Conservation (phyloP, 1,284 basidiomycete species). For the Cryptococcus amylolentus region DNA sequence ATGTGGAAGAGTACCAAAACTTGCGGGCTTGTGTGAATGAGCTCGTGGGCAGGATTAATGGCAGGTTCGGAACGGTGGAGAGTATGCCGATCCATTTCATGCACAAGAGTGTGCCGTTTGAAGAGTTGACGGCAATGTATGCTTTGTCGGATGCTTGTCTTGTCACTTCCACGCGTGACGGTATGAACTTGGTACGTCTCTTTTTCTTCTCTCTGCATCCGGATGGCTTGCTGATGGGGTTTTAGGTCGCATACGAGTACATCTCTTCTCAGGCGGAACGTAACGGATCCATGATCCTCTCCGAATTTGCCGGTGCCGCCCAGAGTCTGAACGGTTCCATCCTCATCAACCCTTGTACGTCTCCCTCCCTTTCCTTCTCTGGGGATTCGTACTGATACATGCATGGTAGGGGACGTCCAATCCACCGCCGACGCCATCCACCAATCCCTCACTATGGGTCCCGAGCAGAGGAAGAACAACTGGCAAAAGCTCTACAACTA, state of each 20-base stretch:
- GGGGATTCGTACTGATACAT: not conserved
- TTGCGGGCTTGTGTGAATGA: slow-evolving; percentile 94
- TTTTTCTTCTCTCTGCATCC: not conserved
- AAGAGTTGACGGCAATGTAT: slow-evolving; percentile 94
- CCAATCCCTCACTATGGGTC: slow-evolving; percentile 85
- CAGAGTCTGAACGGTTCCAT: slow-evolving; percentile 90
- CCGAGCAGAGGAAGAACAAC: slow-evolving; percentile 76
- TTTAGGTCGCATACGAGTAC: slow-evolving; percentile 97
- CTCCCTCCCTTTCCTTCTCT: not conserved
- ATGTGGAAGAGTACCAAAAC: slow-evolving; percentile 99
- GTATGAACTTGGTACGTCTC: slow-evolving; percentile 88
- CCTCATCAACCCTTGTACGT: slow-evolving; percentile 83
- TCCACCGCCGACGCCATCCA: slow-evolving; percentile 94
- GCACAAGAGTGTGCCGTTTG: slow-evolving; percentile 89
- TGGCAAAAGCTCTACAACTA: slow-evolving; percentile 94
- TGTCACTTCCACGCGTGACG: slow-evolving; percentile 90
- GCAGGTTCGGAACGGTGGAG: slow-evolving; percentile 95
- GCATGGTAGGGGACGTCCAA: slow-evolving; percentile 66
- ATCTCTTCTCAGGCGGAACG: slow-evolving; percentile 89
- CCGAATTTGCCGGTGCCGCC: slow-evolving; percentile 96
- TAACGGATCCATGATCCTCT: slow-evolving; percentile 95
- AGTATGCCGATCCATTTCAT: slow-evolving; percentile 99
- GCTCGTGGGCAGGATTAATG: slow-evolving; percentile 95
- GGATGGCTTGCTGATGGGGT: not conserved
- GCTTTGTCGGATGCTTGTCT: slow-evolving; percentile 95